Evolutionary conservation across 352 stramenopile species (phyloP), one percentile per base, ranked within the genome.

Genomic region (Phytophthora colocasiae): DNA sequence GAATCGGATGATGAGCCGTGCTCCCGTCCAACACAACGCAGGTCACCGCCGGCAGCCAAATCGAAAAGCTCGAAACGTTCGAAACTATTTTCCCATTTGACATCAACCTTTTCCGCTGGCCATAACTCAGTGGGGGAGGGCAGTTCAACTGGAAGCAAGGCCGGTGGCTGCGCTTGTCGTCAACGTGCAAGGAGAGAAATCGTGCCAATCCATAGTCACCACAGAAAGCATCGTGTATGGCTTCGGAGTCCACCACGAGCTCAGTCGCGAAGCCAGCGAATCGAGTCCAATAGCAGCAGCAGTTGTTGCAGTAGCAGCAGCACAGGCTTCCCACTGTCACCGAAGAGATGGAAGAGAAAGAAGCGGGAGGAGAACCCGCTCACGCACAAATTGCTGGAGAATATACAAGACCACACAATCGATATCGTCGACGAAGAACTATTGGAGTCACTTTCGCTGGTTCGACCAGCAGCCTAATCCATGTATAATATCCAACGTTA

Each of bases 331-430:
- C 1, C 50, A 29, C 27, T 41, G 10, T 60, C 61, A 24, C 57
- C 56, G 12, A 72, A 60, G 36, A 26, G 57, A 31, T 75, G 61
- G 57, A 66, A 64, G 40, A 61, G 58, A 36, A 61, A 55, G 24
- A 61, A 52, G 1, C 19, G 64, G 10, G 11, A 47, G 24, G 47
- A 64, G 27, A 64, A 64, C 17, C 19, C 49, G 2, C 62, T 78
- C 22, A 70, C 49, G 15, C 62, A 60, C 34, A 79, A 71, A n/a
- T 60, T 79, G 4, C 57, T 82, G 15, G 70, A 77, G n/a, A 50
- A 69, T 46, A 32, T 41, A 40, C 27, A 67, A 52, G 48, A 79
- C 26, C 54, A 65, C 39, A 64, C 45, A 3, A 70, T 77, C 12
- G 49, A 76, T 17, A 70, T 79, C 31, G 38, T 44, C 1, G 62